Percentiles rank a stretch among this genome's conserved stretches.
These are phyloP conservation scores for Pyronema omphalodes DNA, from an alignment of 495 filamentous ascomycete genomes.

Conservation along the genomic window DNA sequence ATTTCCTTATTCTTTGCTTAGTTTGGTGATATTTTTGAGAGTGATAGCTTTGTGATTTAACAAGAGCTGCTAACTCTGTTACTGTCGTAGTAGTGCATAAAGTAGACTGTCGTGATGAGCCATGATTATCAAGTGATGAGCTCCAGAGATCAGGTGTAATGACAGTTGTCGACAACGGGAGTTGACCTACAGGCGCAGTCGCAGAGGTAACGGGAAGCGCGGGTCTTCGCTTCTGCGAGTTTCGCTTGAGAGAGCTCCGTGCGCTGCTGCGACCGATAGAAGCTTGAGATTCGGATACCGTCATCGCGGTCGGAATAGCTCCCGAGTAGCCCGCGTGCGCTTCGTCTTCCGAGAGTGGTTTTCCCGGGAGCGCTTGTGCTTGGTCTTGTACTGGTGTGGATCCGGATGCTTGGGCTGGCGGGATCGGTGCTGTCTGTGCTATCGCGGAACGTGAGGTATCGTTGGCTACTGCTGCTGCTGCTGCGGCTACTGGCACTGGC, in stretches of 20 bases:
- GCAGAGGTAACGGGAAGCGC: slow-evolving; percentile 15
- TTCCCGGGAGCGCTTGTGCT: too few relatives aligned
- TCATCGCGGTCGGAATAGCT: too few relatives aligned
- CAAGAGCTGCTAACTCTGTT: slow-evolving; percentile 51
- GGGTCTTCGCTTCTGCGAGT: slow-evolving; percentile 19
- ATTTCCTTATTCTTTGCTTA: slow-evolving; percentile 46
- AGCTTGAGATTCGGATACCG: too few relatives aligned
- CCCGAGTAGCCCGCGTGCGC: too few relatives aligned
- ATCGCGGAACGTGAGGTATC: too few relatives aligned
- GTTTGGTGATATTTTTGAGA: slow-evolving; percentile 50
- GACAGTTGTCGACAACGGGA: slow-evolving; percentile 24
- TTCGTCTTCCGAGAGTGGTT: too few relatives aligned
- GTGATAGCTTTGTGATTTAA: slow-evolving; percentile 53
- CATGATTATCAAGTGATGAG: slow-evolving; percentile 27
- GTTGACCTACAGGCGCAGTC: slow-evolving; percentile 26
- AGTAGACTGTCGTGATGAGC: slow-evolving; percentile 25
- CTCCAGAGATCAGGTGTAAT: too few relatives aligned
- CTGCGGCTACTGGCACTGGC: too few relatives aligned
- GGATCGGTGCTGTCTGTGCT: too few relatives aligned
- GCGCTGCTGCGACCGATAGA: not conserved
- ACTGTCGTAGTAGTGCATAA: slow-evolving; percentile 39
- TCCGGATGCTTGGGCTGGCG: too few relatives aligned
- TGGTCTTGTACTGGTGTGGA: too few relatives aligned
- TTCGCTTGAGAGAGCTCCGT: slow-evolving; percentile 17
- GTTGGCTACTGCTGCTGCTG: too few relatives aligned